Base-by-base conservation (phyloP, 2,329 filamentous ascomycete species). In the Fusarium nelsonii region DNA sequence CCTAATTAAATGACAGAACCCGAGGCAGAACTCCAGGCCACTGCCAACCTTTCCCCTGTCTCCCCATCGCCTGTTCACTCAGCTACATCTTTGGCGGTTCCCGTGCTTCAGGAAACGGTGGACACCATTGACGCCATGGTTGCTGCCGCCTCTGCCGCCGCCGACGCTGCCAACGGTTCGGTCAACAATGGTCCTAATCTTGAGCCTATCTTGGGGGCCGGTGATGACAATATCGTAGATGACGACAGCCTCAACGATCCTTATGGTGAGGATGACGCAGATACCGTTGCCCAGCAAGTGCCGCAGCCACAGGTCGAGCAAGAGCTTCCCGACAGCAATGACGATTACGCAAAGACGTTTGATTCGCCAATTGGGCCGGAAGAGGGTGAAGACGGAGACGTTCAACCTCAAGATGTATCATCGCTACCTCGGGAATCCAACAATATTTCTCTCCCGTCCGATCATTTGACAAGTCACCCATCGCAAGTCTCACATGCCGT, bases 311-410 rank as follows among this genome's bases (percentile, higher is more conserved):
- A 72, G 57, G 73, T 68, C 28, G 75, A 73, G 58, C 75, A 75
- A 51, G 75, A 79, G 34, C 46, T 75, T 20, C 67, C 71, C 54
- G 75, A 77, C 70, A 77, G 76, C 76, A 81, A 79, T 75, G 83
- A 85, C 79, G 83, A 85, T 70, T 84, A 85, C 78, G 81, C 82
- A 72, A 84, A 82, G 75, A 83, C 79, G 37, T 84, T 84, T 81
- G 82, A 85, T 76, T 85, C 84, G 59, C 81, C 83, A 58, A 78
- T 79, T 73, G 78, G 73, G 45, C 71, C 75, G 46, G 77, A 79
- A 58, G 75, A 78, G 64, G 76, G 71, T 65, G 79, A 76, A 63
- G 77, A 77, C 65, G 78, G 75, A 71, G 76, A 78, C 74, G 74
- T 75, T 65, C 69, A 70, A 68, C 73, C 73, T 74, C 78, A 75